A percentile compares a stretch with the other conserved stretches of the same genome.
phyloP scores from a whole-genome alignment of 1,139 yeast species.

The Pneumocystis murina region DNA sequence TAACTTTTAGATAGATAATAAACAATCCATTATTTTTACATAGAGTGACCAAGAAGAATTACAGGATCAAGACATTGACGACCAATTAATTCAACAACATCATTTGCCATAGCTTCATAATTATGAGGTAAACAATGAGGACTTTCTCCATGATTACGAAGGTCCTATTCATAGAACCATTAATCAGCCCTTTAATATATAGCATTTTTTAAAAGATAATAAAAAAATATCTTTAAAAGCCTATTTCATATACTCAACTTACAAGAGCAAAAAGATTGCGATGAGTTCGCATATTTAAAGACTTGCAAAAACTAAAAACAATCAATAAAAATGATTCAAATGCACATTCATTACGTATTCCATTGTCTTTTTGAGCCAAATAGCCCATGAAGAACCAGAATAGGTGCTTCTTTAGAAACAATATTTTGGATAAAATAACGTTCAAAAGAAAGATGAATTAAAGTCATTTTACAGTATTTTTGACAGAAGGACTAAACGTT shows the following conservation, averaged over 20 bases:
- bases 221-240: no score
- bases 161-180: constrained; percentile 29
- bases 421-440: background rate
- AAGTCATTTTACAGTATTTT: no score
- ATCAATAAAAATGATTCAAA: constrained; percentile 1
- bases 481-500: no score
- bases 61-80: constrained; percentile 38
- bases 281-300: constrained; percentile 20
- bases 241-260: no score
- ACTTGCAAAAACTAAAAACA: constrained; percentile 17
- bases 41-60: constrained; percentile 76
- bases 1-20: background rate
- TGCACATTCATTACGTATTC: constrained; percentile 41
- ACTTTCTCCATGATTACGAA: constrained; percentile 84
- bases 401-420: constrained; percentile 29
- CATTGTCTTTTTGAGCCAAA: constrained; percentile 75
- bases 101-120: constrained; percentile 71
- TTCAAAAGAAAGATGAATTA: background rate
- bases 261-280: background rate
- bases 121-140: constrained; percentile 60
- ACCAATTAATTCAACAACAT: constrained; percentile 55
- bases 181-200: constrained; percentile 19
- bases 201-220: constrained; percentile 14
- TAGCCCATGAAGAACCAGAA: constrained; percentile 72
- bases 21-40: constrained; percentile 26